These are phyloP conservation scores for Parietaria judaica DNA, from an alignment of 306 rosid genomes.

Conservation along the genomic window DNA sequence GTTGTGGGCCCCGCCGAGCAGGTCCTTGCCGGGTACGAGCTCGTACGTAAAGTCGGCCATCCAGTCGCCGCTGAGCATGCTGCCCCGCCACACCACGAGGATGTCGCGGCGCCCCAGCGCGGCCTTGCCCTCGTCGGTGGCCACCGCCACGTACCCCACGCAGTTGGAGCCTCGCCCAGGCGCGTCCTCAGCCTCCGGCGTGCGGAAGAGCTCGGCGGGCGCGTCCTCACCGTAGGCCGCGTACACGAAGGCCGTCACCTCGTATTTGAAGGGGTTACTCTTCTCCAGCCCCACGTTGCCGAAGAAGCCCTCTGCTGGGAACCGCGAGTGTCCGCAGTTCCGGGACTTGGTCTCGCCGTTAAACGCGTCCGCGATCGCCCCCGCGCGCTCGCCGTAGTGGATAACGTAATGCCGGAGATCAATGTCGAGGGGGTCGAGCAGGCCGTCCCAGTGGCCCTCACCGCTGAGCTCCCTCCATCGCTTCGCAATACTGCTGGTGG, in stretches of 20 bases:
- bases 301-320: not conserved
- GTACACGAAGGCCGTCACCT: not conserved
- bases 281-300: not conserved
- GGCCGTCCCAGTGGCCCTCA: constrained; percentile 2
- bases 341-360: not conserved
- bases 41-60: constrained; percentile 13
- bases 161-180: not conserved
- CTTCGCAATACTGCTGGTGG: not conserved
- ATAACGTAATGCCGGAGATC: constrained; percentile 9
- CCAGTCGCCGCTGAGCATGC: constrained; percentile 37
- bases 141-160: constrained; percentile 4
- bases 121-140: constrained; percentile 31
- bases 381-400: constrained; percentile 4
- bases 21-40: not conserved
- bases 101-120: constrained; percentile 73
- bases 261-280: constrained; percentile 1
- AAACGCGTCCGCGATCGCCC: constrained; percentile 2
- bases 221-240: not conserved
- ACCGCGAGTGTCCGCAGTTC: not conserved
- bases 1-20: constrained; percentile 1
- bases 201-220: not conserved
- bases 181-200: not conserved
- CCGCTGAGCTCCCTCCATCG: constrained; percentile 4
- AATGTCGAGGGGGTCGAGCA: not conserved
- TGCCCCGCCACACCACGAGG: constrained; percentile 72